Percentiles rank a stretch among this genome's conserved stretches.
Conservation (phyloP, 331 rosid genomes). For the Spiraea crenata region DNA sequence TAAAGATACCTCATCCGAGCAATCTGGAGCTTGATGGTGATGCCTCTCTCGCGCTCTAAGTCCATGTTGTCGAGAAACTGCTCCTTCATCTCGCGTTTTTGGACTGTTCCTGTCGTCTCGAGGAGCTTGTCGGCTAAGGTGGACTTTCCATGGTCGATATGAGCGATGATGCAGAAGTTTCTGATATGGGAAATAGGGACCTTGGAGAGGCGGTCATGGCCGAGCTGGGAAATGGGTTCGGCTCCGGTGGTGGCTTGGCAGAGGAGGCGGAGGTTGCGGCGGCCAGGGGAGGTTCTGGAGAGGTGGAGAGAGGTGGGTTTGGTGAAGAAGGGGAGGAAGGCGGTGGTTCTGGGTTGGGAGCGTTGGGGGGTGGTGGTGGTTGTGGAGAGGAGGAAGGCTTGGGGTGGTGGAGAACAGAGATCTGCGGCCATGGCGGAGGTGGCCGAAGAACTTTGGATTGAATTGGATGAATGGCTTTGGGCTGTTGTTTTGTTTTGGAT, state of each 20-base stretch:
- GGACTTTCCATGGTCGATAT: slow-evolving; percentile 91
- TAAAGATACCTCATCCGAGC: slow-evolving; percentile 81
- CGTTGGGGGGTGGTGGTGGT: slow-evolving; percentile 16
- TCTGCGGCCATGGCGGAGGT: slow-evolving; percentile 20
- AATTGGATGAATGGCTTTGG: slow-evolving; percentile 4
- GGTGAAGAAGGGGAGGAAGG: background rate
- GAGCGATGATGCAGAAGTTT: slow-evolving; percentile 81
- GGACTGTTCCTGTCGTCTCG: slow-evolving; percentile 86
- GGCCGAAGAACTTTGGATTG: background rate
- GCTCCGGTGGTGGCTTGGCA: slow-evolving; percentile 49
- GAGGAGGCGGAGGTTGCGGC: slow-evolving; percentile 23
- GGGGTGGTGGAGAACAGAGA: slow-evolving; percentile 21
- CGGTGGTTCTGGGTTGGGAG: background rate
- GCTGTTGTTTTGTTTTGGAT: slow-evolving; percentile 12
- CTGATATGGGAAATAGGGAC: slow-evolving; percentile 75
- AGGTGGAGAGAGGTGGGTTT: background rate
- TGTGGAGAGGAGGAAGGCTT: slow-evolving; percentile 28
- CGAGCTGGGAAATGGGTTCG: slow-evolving; percentile 35
- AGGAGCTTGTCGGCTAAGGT: slow-evolving; percentile 89
- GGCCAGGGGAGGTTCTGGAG: background rate
- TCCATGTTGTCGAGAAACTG: slow-evolving; percentile 99
- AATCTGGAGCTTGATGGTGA: slow-evolving; percentile 88
- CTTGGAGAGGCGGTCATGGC: slow-evolving; percentile 79
- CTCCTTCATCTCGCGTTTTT: slow-evolving; percentile 89
- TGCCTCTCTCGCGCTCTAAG: slow-evolving; percentile 91